Base-by-base conservation (phyloP, 345 rosid genomes). In the Pistacia integerrima region DNA sequence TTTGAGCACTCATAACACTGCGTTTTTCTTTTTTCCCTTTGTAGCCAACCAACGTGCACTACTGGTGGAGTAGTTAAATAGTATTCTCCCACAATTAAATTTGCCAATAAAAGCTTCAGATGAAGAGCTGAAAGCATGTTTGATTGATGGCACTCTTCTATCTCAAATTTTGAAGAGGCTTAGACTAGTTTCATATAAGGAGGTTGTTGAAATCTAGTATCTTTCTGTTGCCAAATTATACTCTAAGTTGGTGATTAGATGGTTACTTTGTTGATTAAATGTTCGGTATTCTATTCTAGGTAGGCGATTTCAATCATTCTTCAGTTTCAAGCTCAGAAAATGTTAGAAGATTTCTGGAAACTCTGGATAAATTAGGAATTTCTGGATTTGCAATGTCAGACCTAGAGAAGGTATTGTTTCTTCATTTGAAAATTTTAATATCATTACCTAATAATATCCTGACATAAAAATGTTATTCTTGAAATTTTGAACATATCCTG, bases 341-440 rank as follows among this genome's bases (percentile, higher is more conserved):
- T 82, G 85, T 89, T 72, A 85, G 78, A 22, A 83, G 76, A 79
- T 93, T 95, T 83, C 84, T 92, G 69, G 79, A 85, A 30, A 77
- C 81, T 46, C 77, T 93, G 90, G 94, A 90, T 79, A 88, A 90
- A 52, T 14, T 88, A 82, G 92, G 92, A 76, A 81, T 92, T 59
- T 90, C 93, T 22, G 81, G 82, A 69, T 92, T 95, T 76, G 90
- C 90, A 67, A 72, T 84, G 51, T 80, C 88, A 38, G 94, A 95
- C 76, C 82, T 95, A 69, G 90, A 93, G 80, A 93, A 90, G 99
- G 99, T 95, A 87, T 22, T n/a, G 46, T 7, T 25, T 30, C 12
- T 38, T 70, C 22, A 38, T 18, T 30, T 68, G 79, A 60, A 64
- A 6, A 30, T 30, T 36, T 58, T 25, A 22, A 61, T 22, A 68